Percentiles rank a stretch among this genome's conserved stretches.
Conservation (phyloP, 1,139 yeast genomes). For the Debaryomyces robertsiae region DNA sequence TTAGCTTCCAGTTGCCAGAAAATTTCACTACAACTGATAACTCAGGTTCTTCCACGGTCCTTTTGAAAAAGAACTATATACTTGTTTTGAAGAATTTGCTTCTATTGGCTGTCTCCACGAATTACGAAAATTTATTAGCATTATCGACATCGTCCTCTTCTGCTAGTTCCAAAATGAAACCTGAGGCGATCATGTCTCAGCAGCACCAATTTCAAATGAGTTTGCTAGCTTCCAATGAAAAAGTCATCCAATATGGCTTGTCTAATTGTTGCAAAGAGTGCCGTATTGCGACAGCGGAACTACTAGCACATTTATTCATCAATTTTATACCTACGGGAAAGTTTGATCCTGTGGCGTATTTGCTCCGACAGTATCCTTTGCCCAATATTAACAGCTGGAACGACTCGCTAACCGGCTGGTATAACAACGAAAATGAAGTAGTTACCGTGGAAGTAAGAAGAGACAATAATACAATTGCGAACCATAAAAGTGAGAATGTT, state of each 20-base stretch:
- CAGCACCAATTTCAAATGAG: conserved; percentile 42
- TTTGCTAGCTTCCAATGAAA: conserved; percentile 36
- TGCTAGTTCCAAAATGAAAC: conserved; percentile 45
- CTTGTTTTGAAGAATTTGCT: conserved; percentile 37
- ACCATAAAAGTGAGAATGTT: conserved; percentile 32
- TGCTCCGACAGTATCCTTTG: conserved; percentile 32
- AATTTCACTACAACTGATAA: conserved; percentile 19
- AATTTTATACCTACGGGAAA: conserved; percentile 46
- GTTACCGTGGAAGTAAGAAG: conserved; percentile 19
- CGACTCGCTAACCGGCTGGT: conserved; percentile 19
- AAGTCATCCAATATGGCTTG: conserved; percentile 32
- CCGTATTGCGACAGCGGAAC: conserved; percentile 41
- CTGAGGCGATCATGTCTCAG: conserved; percentile 45
- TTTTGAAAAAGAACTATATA: conserved; percentile 37
- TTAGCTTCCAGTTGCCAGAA: conserved; percentile 23
- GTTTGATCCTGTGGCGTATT: conserved; percentile 39
- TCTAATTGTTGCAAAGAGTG: conserved; percentile 38
- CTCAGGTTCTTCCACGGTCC: conserved; percentile 24
- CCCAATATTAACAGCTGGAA: conserved; percentile 34
- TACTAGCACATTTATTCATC: conserved; percentile 37
- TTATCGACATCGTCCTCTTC: conserved; percentile 39
- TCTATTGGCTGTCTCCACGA: conserved; percentile 35
- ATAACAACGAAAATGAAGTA: conserved; percentile 23
- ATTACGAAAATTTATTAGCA: conserved; percentile 42
- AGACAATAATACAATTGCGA: conserved; percentile 25